A percentile compares a stretch with the other conserved stretches of the same genome.
Evolutionary conservation across 108 stramenopile species (phyloP).

Genomic region (Cyclostephanos tholiformis): DNA sequence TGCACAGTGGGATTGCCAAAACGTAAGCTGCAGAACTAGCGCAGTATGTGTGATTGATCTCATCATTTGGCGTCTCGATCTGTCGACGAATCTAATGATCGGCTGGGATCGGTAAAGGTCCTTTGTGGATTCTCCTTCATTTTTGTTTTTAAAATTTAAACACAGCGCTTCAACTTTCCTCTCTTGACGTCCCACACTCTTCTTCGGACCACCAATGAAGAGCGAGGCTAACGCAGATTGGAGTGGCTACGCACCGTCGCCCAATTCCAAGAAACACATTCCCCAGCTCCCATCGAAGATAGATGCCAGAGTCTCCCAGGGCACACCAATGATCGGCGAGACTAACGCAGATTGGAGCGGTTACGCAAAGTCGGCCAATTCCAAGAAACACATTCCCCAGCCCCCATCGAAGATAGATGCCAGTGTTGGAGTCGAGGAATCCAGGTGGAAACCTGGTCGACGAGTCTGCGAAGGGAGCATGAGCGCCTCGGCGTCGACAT

Average conservation of each 20-base stretch:
- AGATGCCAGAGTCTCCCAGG: neutral
- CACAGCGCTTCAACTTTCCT: no score
- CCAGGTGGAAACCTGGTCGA: conserved; percentile 25
- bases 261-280: conserved; percentile 1
- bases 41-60: neutral
- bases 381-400: conserved; percentile 35
- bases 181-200: no score
- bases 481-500: conserved; percentile 14
- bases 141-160: no score
- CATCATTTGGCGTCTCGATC: neutral
- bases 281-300: conserved; percentile 23
- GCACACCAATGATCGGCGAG: neutral
- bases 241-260: conserved; percentile 44
- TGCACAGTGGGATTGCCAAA: conserved; percentile 18
- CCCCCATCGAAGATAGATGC: conserved; percentile 35
- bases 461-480: conserved; percentile 12
- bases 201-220: neutral
- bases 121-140: no score
- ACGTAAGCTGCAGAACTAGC: neutral
- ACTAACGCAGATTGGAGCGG: conserved; percentile 63
- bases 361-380: conserved; percentile 18
- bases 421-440: conserved; percentile 15
- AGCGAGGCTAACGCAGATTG: conserved; percentile 49
- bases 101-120: no score
- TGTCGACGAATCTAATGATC: no score